Evolutionary conservation across 306 rosid species (phyloP), one percentile per base, ranked within the genome.

Genomic region (Macrotyloma uniflorum): DNA sequence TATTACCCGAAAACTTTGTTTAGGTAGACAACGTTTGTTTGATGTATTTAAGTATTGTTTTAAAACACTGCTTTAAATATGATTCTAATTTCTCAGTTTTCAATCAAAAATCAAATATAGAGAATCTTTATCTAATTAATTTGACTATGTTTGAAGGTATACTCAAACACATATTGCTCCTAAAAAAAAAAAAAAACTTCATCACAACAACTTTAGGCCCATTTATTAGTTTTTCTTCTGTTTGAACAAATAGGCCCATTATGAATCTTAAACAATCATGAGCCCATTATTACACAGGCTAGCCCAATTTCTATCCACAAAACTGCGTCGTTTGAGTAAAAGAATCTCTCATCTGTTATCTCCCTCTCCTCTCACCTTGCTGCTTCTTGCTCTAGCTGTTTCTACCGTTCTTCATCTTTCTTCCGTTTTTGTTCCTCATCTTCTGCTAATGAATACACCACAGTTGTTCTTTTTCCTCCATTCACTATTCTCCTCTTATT

Each of bases 251-350:
- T 26, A 26, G 2, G 28, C 28, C 28, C 28, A 26, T 26, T 26
- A 26, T 26, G 2, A 1, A 26, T 26, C 1, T 26, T 8, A 11
- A 53, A 5, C 1, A 14, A 1, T 53, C 20, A 23, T 18, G n/a
- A 57, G 35, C 22, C 74, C 14, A 26, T 63, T 33, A 7, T 62
- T 2, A 5, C 43, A 19, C 16, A n/a, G 10, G 14, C 24, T 16
- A 15, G 43, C 42, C 67, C 67, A n/a, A 45, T 14, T 2, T 2
- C 4, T 4, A 18, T 7, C 1, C 10, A 0, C 0, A 19, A 46
- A 26, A 42, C 74, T 32, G 10, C 79, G 74, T 53, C 83, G 68
- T 53, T 72, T 64, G 0, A 0, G 10, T n/a, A 6, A 57, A 57
- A 24, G 35, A 57, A 57, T 57, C 4, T 59, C 66, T 28, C 38